These are phyloP conservation scores for Chrysoporthe cubensis DNA, from an alignment of 2,329 filamentous ascomycete species.

Conservation along the genomic window DNA sequence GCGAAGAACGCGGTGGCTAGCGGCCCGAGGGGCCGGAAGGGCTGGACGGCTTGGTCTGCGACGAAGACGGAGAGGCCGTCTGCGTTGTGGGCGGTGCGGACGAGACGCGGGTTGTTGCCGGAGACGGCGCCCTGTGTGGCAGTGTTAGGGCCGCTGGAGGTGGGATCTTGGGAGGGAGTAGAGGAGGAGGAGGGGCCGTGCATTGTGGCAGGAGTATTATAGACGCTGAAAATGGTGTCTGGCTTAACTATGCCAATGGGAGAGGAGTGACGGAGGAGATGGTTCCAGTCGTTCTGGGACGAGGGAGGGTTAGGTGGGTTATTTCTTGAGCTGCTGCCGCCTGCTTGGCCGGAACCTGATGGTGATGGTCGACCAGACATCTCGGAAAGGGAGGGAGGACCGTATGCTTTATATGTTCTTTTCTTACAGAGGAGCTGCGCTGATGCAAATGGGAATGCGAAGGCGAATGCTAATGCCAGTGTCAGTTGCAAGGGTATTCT, in stretches of 20 bases:
- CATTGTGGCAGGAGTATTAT: constrained; percentile 20
- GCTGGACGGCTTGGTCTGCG: constrained; percentile 34
- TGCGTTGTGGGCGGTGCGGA: constrained; percentile 37
- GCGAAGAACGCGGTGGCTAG: constrained; percentile 36
- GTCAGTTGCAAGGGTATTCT: neutral
- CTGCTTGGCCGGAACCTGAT: constrained; percentile 12
- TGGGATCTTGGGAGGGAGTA: neutral
- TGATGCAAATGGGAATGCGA: neutral
- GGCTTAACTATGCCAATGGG: constrained; percentile 36
- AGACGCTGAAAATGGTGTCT: constrained; percentile 34
- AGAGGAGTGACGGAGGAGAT: constrained; percentile 34
- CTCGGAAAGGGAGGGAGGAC: neutral
- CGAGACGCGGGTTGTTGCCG: constrained; percentile 33
- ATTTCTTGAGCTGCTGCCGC: neutral
- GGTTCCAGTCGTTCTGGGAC: constrained; percentile 33
- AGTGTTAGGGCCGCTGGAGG: constrained; percentile 5
- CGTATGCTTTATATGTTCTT: neutral
- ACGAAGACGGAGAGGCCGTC: constrained; percentile 40
- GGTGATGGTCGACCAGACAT: constrained; percentile 15
- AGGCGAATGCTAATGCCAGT: neutral
- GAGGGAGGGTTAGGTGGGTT: neutral
- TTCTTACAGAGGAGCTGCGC: neutral
- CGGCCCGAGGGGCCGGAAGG: constrained; percentile 40
- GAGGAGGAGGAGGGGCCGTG: constrained; percentile 2
- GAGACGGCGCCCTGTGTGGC: constrained; percentile 9